A percentile compares a stretch with the other conserved stretches of the same genome.
phyloP scores from a whole-genome alignment of 495 filamentous ascomycete species.

The Achaetomiella virescens region DNA sequence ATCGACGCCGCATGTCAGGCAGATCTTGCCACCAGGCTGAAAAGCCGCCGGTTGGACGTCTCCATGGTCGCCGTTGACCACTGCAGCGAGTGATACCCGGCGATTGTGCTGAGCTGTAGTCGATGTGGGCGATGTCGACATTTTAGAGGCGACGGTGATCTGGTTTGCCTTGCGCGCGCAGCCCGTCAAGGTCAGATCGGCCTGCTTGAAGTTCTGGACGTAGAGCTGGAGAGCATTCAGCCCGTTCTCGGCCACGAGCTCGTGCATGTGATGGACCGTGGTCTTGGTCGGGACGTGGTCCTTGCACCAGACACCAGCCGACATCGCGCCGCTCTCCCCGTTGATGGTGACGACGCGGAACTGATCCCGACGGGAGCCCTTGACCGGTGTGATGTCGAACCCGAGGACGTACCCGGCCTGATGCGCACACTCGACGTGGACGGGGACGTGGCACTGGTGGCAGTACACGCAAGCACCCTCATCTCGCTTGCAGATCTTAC shows the following conservation, averaged over 20 bases:
- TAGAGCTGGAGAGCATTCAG: constrained; percentile 78
- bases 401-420: constrained; percentile 75
- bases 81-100: constrained; percentile 33
- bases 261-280: constrained; percentile 68
- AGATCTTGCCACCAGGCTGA: constrained; percentile 40
- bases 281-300: constrained; percentile 66
- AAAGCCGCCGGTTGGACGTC: constrained; percentile 12
- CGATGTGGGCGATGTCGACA: constrained; percentile 21
- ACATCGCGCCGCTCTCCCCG: constrained; percentile 67
- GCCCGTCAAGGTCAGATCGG: constrained; percentile 80
- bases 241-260: constrained; percentile 56
- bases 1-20: constrained; percentile 53
- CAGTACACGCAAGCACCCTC: constrained; percentile 78
- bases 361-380: constrained; percentile 73
- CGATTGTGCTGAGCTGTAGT: constrained; percentile 23
- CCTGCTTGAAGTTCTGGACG: constrained; percentile 85
- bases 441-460: constrained; percentile 69
- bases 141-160: constrained; percentile 37
- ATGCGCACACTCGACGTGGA: constrained; percentile 88
- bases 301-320: constrained; percentile 83
- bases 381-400: constrained; percentile 86
- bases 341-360: constrained; percentile 67
- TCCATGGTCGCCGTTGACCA: constrained; percentile 24
- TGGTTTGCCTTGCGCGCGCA: constrained; percentile 78
- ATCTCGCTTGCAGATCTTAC: constrained; percentile 73